Evolutionary conservation across 75 land plant species (phyloP), one percentile per base, ranked within the genome.

Genomic region (Azolla pinnata): DNA sequence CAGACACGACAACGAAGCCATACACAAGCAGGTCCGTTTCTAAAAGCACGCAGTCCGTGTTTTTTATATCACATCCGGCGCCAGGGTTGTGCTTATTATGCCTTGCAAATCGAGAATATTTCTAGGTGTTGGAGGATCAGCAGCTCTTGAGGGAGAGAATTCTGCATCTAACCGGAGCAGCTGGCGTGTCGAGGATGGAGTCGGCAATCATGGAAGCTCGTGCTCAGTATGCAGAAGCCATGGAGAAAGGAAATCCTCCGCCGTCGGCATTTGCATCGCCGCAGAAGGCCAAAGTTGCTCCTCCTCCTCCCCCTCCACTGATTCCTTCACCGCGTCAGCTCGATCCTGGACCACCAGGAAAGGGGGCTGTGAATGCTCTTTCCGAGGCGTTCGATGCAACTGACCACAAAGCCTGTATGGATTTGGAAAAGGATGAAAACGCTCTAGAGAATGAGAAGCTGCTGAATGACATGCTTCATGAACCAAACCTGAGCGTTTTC

Each of bases 21-120:
- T 93, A 57, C 84, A 79, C 56, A 81, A 75, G 34, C 95, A 91
- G 89, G 97, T 91, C 20, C n/a, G n/a, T n/a, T n/a, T n/a, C n/a
- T n/a, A n/a, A n/a, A n/a, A n/a, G n/a, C n/a, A n/a, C n/a, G n/a
- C n/a, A n/a, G n/a, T n/a, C n/a, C n/a, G n/a, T n/a, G n/a, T n/a
- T n/a, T n/a, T n/a, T n/a, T n/a, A n/a, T n/a, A n/a, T n/a, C n/a
- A n/a, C n/a, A n/a, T n/a, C n/a, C n/a, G n/a, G n/a, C n/a, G n/a
- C n/a, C n/a, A n/a, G n/a, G n/a, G n/a, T n/a, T n/a, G n/a, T n/a
- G n/a, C 31, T 18, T 56, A 24, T 7, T 56, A 5, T 35, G 10
- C 40, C 5, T 12, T 35, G 40, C 3, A 18, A 3, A 29, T 56
- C 42, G 25, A n/a, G 24, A 4, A 45, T 44, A 32, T 4, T 66